These are phyloP conservation scores for Solanum chiquidenum DNA, from an alignment of 257 asterid genomes.

Conservation along the genomic window DNA sequence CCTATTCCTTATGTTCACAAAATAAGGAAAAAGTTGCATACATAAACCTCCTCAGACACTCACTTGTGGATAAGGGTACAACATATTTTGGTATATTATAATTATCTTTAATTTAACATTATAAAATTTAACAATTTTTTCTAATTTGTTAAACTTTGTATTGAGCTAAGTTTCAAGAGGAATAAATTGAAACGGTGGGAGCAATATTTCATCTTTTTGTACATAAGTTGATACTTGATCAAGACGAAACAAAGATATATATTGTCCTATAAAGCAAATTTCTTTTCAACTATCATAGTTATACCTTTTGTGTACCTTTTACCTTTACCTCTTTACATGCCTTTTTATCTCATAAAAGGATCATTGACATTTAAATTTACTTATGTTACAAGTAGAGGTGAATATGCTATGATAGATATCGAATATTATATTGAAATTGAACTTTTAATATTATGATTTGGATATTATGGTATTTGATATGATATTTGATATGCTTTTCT, in stretches of 20 bases:
- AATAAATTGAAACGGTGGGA: not conserved
- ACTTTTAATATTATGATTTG: too few species aligned
- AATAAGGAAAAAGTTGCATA: not conserved
- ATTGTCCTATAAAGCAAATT: not conserved
- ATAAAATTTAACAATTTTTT: not conserved
- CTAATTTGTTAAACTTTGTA: not conserved
- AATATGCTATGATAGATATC: too few species aligned
- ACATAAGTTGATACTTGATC: not conserved
- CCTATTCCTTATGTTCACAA: not conserved
- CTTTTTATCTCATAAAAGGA: not conserved
- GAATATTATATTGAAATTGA: too few species aligned
- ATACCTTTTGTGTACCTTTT: not conserved
- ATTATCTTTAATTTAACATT: not conserved
- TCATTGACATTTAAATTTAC: not conserved
- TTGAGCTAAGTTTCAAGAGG: not conserved
- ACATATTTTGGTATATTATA: not conserved
- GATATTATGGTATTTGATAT: too few species aligned
- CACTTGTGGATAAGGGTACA: not conserved
- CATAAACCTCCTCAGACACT: not conserved
- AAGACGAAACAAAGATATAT: not conserved
- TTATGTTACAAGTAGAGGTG: too few species aligned
- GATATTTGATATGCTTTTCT: too few species aligned
- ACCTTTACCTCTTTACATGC: not conserved
- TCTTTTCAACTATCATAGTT: not conserved
- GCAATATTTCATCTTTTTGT: not conserved